These are phyloP conservation scores for Ascobolus immersus DNA, from an alignment of 495 filamentous ascomycete species.

Conservation along the genomic window DNA sequence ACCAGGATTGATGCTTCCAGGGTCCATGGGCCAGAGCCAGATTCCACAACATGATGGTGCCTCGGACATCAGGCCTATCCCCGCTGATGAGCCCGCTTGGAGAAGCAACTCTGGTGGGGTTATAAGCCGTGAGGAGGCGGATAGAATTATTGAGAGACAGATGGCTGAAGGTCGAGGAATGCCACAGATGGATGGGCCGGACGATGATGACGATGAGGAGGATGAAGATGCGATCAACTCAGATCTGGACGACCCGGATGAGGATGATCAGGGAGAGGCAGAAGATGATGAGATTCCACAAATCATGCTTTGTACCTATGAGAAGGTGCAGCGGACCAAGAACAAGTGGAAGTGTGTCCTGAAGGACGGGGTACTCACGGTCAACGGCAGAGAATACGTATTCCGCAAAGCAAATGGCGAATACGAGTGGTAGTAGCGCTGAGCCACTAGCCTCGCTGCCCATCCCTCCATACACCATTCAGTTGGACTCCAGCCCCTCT, in stretches of 20 bases:
- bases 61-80: slow-evolving; percentile 27
- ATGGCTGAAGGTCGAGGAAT: slow-evolving; percentile 8
- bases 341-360: slow-evolving; percentile 99
- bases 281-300: slow-evolving; percentile 55
- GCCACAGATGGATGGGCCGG: slow-evolving; percentile 35
- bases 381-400: slow-evolving; percentile 78
- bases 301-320: slow-evolving; percentile 95
- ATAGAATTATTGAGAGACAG: slow-evolving; percentile 12
- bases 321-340: slow-evolving; percentile 97
- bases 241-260: slow-evolving; percentile 83
- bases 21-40: slow-evolving; percentile 19
- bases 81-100: no score
- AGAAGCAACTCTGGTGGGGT: slow-evolving; percentile 25
- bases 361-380: slow-evolving; percentile 85
- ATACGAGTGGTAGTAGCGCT: slow-evolving; percentile 75
- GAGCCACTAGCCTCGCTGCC: no score
- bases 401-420: slow-evolving; percentile 94
- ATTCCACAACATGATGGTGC: slow-evolving; percentile 49
- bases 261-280: slow-evolving; percentile 45
- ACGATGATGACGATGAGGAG: slow-evolving; percentile 39
- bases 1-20: not conserved
- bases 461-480: no score
- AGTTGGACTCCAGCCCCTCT: no score
- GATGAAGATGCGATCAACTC: slow-evolving; percentile 98
- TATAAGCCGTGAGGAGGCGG: slow-evolving; percentile 13